Evolutionary conservation across 129 eudicot species (phyloP), one percentile per base, ranked within the genome.

Genomic region (Cynara cardunculus): DNA sequence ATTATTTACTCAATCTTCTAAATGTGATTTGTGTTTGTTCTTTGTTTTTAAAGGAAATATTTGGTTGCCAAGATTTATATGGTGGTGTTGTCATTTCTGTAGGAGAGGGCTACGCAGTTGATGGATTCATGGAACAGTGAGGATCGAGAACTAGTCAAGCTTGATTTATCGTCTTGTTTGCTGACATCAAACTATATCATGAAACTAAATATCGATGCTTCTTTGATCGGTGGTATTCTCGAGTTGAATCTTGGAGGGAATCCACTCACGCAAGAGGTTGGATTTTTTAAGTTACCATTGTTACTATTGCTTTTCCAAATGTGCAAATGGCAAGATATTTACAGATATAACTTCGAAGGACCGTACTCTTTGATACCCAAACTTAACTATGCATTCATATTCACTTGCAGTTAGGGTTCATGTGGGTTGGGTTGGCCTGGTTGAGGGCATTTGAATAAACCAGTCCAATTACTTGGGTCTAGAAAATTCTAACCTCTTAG

Each of bases 101-200:
- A 95, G 99, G 96, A 92, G 74, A 91, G 89, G 31, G 97, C 99
- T 53, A 80, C 87, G 62, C 90, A 84, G 68, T 81, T 95, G 83
- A 85, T 83, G 69, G 88, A 90, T 80, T 91, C 99, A 61, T 88
- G 92, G 81, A 89, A 84, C 74, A 83, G 53, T 81, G 93, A 85
- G 85, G 84, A 89, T 74, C 90, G 82, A 67, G 91, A 91, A 61
- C 73, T 85, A 81, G 80, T 88, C 76, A 92, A 90, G 85, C 92
- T 95, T 83, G 96, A 95, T 85, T 74, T 95, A 81, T 92, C 97
- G 14, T 89, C 80, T 69, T 95, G 97, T 82, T 87, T 84, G 82
- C 85, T 95, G 77, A 83, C 91, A 76, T 79, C 88, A 32, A 76
- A 80, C 10, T 92, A 71, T 83, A 75, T 92, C 59, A 73, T 68